phyloP scores from a whole-genome alignment of 2,329 filamentous ascomycete genomes.

The Fusarium sterilihyphosum region DNA sequence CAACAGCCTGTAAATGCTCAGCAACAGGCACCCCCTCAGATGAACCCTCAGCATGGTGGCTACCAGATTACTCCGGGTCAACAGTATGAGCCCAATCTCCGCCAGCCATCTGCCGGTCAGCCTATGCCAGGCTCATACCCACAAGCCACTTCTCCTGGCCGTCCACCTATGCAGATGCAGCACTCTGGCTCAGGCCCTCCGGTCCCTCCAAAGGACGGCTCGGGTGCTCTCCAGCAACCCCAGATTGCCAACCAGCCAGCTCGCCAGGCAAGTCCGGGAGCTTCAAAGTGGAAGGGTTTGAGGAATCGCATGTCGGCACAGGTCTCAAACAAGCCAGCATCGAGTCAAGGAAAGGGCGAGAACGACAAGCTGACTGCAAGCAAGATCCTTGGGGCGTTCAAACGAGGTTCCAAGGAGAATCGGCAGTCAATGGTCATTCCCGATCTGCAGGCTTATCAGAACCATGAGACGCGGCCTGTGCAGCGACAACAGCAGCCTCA shows the following conservation, averaged over 20 bases:
- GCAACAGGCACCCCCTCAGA: background rate
- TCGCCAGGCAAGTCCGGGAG: conserved; percentile 34
- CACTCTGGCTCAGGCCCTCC: conserved; percentile 1
- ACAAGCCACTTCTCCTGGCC: conserved; percentile 20
- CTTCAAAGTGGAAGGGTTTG: conserved; percentile 49
- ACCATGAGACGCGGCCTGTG: conserved; percentile 28
- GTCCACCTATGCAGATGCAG: conserved; percentile 32
- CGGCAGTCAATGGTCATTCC: conserved; percentile 34
- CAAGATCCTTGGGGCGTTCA: conserved; percentile 48
- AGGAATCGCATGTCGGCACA: conserved; percentile 48
- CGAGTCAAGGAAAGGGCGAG: conserved; percentile 32
- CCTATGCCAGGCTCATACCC: conserved; percentile 14
- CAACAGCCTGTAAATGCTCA: conserved; percentile 3
- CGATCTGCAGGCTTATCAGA: conserved; percentile 29
- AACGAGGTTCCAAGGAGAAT: conserved; percentile 44
- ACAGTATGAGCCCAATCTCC: conserved; percentile 21
- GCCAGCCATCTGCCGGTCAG: conserved; percentile 4
- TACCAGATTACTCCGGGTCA: conserved; percentile 26
- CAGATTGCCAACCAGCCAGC: conserved; percentile 11
- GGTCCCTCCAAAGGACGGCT: conserved; percentile 26
- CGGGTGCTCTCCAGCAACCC: conserved; percentile 6
- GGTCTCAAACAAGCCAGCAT: conserved; percentile 30
- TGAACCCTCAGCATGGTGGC: conserved; percentile 4
- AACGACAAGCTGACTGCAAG: conserved; percentile 37
- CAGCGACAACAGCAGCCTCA: conserved; percentile 20